A percentile compares a stretch with the other conserved stretches of the same genome.
These are phyloP conservation scores for Mortierella polycephala DNA, from an alignment of 371 early-diverging fungal species.

Conservation along the genomic window DNA sequence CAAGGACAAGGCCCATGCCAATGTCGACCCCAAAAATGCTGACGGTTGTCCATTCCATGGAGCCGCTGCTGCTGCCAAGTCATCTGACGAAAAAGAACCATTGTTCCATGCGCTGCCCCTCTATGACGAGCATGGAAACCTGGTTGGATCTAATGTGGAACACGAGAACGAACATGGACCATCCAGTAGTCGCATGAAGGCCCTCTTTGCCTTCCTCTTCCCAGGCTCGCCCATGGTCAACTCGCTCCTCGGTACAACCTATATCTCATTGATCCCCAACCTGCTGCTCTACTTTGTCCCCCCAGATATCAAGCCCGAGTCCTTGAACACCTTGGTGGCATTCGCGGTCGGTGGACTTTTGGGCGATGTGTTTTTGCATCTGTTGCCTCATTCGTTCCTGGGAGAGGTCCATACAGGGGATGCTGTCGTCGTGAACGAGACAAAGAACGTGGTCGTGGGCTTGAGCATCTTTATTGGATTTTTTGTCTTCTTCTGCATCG, in stretches of 20 bases:
- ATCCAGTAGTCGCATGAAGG: slow-evolving; percentile 42
- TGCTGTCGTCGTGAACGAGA: slow-evolving; percentile 58
- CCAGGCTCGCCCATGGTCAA: slow-evolving; percentile 74
- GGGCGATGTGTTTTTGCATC: slow-evolving; percentile 88
- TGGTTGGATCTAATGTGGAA: slow-evolving; percentile 24
- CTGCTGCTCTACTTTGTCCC: slow-evolving; percentile 84
- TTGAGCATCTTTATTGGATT: slow-evolving; percentile 81
- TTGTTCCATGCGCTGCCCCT: slow-evolving; percentile 30
- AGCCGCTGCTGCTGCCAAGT: background rate
- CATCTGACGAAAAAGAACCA: slow-evolving; percentile 13
- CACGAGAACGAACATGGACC: slow-evolving; percentile 4
- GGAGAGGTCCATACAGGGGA: slow-evolving; percentile 60
- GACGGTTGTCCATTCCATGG: slow-evolving; percentile 45
- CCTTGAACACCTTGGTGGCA: slow-evolving; percentile 80
- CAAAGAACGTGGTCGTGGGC: slow-evolving; percentile 77
- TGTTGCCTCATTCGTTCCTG: slow-evolving; percentile 83
- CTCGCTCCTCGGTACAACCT: slow-evolving; percentile 82
- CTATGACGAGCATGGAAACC: slow-evolving; percentile 34
- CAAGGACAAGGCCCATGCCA: slow-evolving; percentile 38
- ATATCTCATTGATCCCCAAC: slow-evolving; percentile 88
- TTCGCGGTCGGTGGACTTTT: slow-evolving; percentile 89
- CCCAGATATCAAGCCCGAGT: slow-evolving; percentile 75
- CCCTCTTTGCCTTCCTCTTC: slow-evolving; percentile 59
- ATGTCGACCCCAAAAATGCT: slow-evolving; percentile 31
- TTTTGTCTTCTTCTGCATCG: slow-evolving; percentile 79